Percentiles rank a stretch among this genome's conserved stretches.
Evolutionary conservation across 768 basidiomycete species (phyloP).

Genomic region (Termitomyces sp.): DNA sequence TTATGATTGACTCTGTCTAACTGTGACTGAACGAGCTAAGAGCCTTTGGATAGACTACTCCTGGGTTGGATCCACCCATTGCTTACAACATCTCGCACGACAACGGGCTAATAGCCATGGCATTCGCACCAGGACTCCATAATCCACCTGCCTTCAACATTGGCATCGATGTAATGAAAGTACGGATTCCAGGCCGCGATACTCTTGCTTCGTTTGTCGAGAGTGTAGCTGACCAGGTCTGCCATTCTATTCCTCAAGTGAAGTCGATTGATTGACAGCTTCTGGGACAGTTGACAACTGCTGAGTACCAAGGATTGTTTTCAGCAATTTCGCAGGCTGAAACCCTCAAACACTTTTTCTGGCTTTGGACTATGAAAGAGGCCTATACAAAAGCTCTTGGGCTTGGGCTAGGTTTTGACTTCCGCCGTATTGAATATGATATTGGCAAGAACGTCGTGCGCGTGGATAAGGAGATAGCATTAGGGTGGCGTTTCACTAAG

Average conservation of each 20-base stretch:
- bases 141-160: conserved; percentile 52
- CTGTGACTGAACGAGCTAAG: not conserved
- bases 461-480: conserved; percentile 51
- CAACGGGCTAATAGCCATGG: conserved; percentile 66
- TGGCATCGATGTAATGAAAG: conserved; percentile 81
- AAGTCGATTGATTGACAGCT: not conserved
- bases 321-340: conserved; percentile 39
- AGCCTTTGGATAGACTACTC: conserved; percentile 30
- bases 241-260: conserved; percentile 1
- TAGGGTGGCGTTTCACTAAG: conserved; percentile 65
- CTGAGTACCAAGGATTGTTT: conserved; percentile 33
- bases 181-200: conserved; percentile 53
- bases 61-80: conserved; percentile 45
- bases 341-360: conserved; percentile 61
- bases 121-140: conserved; percentile 37
- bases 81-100: conserved; percentile 85
- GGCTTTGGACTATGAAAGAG: conserved; percentile 89
- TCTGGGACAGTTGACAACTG: conserved; percentile 34
- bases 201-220: conserved; percentile 57
- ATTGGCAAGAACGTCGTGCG: conserved; percentile 41
- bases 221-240: conserved; percentile 60
- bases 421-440: conserved; percentile 70
- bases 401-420: conserved; percentile 77
- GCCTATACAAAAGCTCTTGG: conserved; percentile 89
- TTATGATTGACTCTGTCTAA: not conserved